Conservation (phyloP, 306 rosid genomes). For the Lotus japonicus region DNA sequence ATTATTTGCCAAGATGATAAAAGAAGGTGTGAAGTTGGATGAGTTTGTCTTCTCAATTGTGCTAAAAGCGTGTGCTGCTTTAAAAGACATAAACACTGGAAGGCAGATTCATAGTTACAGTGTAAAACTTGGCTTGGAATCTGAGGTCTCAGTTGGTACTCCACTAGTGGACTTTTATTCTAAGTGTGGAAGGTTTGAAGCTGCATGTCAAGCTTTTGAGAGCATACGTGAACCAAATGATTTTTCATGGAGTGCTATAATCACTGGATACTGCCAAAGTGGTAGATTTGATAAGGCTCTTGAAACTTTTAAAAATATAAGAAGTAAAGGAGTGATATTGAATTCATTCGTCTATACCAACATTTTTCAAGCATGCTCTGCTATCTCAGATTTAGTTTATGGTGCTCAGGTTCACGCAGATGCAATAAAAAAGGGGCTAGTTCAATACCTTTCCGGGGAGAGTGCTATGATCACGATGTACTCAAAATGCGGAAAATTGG, state of each 20-base stretch:
- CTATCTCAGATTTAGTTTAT: slow-evolving; percentile 36
- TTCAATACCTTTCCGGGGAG: slow-evolving; percentile 40
- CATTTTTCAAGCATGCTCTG: slow-evolving; percentile 58
- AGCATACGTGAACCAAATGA: slow-evolving; percentile 50
- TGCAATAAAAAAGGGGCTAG: slow-evolving; percentile 49
- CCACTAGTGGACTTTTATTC: slow-evolving; percentile 58
- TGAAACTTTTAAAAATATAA: slow-evolving; percentile 36
- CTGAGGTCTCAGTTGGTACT: slow-evolving; percentile 57
- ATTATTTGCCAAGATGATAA: slow-evolving; percentile 43
- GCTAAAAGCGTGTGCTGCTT: slow-evolving; percentile 52
- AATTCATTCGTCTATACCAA: slow-evolving; percentile 49
- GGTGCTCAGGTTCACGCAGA: slow-evolving; percentile 57
- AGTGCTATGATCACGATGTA: slow-evolving; percentile 66
- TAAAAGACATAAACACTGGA: slow-evolving; percentile 37
- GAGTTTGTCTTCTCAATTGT: slow-evolving; percentile 49
- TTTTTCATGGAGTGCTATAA: slow-evolving; percentile 55
- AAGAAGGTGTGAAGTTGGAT: slow-evolving; percentile 40
- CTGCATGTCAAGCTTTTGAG: slow-evolving; percentile 42
- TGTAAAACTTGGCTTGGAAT: slow-evolving; percentile 52
- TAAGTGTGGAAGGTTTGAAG: slow-evolving; percentile 44
- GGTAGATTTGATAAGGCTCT: slow-evolving; percentile 44
- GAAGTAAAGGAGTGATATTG: slow-evolving; percentile 36
- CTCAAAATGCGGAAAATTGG: slow-evolving; percentile 55
- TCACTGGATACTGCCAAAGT: slow-evolving; percentile 49
- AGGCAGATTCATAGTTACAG: slow-evolving; percentile 43